Conservation (phyloP, 345 rosid genomes). For the Lepidium didymum region DNA sequence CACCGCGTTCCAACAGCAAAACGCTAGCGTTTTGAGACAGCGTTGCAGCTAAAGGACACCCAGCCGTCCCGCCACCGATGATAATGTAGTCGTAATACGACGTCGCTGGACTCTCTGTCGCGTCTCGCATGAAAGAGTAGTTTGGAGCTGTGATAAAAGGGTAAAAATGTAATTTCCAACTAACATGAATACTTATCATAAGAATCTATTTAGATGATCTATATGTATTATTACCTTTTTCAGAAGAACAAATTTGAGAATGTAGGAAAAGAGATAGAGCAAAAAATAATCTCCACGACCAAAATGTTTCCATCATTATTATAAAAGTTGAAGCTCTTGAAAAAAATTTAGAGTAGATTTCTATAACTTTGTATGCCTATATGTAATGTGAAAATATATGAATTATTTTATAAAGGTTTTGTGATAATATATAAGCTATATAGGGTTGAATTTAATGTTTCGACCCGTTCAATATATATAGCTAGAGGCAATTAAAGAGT, state of each 20-base stretch:
- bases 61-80: slow-evolving; percentile 79
- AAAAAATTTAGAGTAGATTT: neutral
- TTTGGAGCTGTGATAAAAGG: slow-evolving; percentile 45
- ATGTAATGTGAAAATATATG: neutral
- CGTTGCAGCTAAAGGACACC: slow-evolving; percentile 77
- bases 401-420: neutral
- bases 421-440: neutral
- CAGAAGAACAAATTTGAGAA: slow-evolving; percentile 9
- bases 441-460: slow-evolving; percentile 4
- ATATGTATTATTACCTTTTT: slow-evolving; percentile 17
- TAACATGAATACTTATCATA: neutral
- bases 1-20: slow-evolving; percentile 69
- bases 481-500: slow-evolving; percentile 10
- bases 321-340: neutral
- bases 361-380: neutral
- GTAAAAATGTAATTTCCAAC: neutral
- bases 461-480: neutral
- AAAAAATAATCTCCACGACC: slow-evolving; percentile 12
- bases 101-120: slow-evolving; percentile 38
- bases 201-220: neutral
- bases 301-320: neutral
- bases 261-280: slow-evolving; percentile 7
- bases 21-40: slow-evolving; percentile 51
- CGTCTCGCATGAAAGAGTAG: slow-evolving; percentile 54
- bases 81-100: slow-evolving; percentile 49